These are phyloP conservation scores for Backusella australiensis DNA, from an alignment of 192 early-diverging fungal genomes.

Conservation along the genomic window DNA sequence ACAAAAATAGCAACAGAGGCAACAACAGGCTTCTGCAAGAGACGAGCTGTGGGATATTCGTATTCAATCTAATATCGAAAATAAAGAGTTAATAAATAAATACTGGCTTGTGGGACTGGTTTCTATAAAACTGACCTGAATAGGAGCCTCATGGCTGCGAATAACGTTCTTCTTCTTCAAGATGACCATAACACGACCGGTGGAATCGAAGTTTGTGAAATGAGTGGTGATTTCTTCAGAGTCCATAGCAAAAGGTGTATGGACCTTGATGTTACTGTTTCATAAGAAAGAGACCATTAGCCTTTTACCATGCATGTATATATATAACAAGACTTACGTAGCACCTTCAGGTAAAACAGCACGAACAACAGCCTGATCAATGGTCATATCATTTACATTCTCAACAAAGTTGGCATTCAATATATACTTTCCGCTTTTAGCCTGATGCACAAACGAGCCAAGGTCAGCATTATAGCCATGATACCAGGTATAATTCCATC, in stretches of 20 bases:
- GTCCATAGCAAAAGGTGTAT: constrained; percentile 62
- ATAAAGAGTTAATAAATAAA: too few species aligned
- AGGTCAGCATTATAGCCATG: constrained; percentile 87
- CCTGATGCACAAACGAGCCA: constrained; percentile 57
- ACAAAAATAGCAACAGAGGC: constrained; percentile 48
- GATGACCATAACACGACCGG: constrained; percentile 80
- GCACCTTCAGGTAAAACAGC: constrained; percentile 93
- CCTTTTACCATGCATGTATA: neutral
- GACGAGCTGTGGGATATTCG: constrained; percentile 35
- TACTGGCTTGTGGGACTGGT: too few species aligned
- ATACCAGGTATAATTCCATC: constrained; percentile 97
- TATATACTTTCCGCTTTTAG: constrained; percentile 47
- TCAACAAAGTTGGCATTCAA: constrained; percentile 74
- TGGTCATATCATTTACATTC: constrained; percentile 57
- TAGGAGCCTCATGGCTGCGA: constrained; percentile 54
- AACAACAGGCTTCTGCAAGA: constrained; percentile 64
- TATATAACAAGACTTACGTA: constrained; percentile 41
- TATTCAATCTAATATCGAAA: constrained; percentile 48
- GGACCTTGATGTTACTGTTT: constrained; percentile 64
- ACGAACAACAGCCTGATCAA: constrained; percentile 64
- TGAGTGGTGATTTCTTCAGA: constrained; percentile 43
- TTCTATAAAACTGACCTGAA: constrained; percentile 30
- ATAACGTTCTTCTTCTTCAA: constrained; percentile 72
- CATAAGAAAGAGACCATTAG: neutral
- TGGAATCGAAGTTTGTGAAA: constrained; percentile 88